Percentiles rank a stretch among this genome's conserved stretches.
Conservation (phyloP, 2,329 filamentous ascomycete species). For the Aspergillus sp. region DNA sequence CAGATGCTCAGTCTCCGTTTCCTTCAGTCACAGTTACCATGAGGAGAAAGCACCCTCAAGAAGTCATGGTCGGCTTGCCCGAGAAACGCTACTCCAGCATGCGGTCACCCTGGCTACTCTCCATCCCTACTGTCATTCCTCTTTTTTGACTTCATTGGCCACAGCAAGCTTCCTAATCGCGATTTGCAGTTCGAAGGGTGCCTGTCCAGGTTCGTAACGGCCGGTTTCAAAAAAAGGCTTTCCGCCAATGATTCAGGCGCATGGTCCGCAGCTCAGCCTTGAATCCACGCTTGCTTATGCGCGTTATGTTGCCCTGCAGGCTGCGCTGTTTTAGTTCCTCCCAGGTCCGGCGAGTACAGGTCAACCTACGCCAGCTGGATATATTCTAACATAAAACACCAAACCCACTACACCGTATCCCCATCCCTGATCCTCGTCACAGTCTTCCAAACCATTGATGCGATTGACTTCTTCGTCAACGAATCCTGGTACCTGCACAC, state of each 20-base stretch:
- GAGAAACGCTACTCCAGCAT: no score
- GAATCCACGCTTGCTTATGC: neutral
- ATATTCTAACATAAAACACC: neutral
- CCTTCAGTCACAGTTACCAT: no score
- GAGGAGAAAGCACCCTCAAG: no score
- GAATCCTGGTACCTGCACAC: constrained; percentile 44
- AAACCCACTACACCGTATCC: neutral
- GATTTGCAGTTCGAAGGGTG: neutral
- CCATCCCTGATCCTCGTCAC: constrained; percentile 31
- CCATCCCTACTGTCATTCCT: no score
- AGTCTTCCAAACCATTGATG: constrained; percentile 41
- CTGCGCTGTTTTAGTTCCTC: neutral
- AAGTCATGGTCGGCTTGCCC: no score
- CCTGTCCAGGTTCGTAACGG: neutral
- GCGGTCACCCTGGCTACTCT: no score
- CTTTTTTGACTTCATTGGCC: no score
- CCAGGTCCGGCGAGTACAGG: neutral
- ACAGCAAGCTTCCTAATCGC: no score
- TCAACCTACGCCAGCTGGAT: neutral
- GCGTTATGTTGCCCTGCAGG: neutral
- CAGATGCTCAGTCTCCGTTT: no score
- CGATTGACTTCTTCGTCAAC: constrained; percentile 46
- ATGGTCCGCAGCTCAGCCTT: neutral
- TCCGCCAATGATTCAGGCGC: neutral
- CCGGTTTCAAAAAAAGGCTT: neutral